These are phyloP conservation scores for Phyllostachys edulis DNA, from an alignment of 176 grass and related monocot species.

Conservation along the genomic window DNA sequence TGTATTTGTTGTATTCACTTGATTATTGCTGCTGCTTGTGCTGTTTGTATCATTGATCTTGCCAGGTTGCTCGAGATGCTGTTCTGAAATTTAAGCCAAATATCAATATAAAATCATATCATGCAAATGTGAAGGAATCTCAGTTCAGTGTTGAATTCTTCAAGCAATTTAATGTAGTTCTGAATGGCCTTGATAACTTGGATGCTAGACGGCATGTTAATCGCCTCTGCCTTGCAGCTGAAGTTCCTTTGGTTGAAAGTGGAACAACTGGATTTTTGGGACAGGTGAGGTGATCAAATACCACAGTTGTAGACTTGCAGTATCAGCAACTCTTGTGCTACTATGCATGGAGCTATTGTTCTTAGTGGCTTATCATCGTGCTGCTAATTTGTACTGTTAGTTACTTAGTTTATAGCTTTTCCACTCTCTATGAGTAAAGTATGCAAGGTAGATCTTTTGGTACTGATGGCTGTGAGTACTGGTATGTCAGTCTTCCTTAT, in stretches of 20 bases:
- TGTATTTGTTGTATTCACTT: neutral
- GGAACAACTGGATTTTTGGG: slow-evolving; percentile 96
- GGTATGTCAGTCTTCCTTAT: neutral
- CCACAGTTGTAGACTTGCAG: neutral
- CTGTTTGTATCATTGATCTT: slow-evolving; percentile 17
- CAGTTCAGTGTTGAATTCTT: slow-evolving; percentile 88
- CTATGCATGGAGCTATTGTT: neutral
- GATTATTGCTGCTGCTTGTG: neutral
- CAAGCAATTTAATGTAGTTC: slow-evolving; percentile 93
- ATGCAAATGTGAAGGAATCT: slow-evolving; percentile 93
- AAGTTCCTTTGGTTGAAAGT: slow-evolving; percentile 97
- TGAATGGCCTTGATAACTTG: slow-evolving; percentile 99
- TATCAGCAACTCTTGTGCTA: neutral
- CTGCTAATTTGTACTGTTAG: neutral
- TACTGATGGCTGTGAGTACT: neutral
- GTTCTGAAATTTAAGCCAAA: slow-evolving; percentile 80
- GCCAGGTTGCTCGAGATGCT: slow-evolving; percentile 86
- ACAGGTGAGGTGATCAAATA: slow-evolving; percentile 56
- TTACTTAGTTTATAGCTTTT: neutral
- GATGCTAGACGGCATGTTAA: slow-evolving; percentile 98
- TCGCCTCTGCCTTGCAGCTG: slow-evolving; percentile 94
- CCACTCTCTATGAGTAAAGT: neutral
- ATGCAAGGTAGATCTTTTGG: neutral
- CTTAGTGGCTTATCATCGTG: neutral
- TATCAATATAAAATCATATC: slow-evolving; percentile 81